These are phyloP conservation scores for Gigaspora rosea DNA, from an alignment of 192 early-diverging fungal species.

Conservation along the genomic window DNA sequence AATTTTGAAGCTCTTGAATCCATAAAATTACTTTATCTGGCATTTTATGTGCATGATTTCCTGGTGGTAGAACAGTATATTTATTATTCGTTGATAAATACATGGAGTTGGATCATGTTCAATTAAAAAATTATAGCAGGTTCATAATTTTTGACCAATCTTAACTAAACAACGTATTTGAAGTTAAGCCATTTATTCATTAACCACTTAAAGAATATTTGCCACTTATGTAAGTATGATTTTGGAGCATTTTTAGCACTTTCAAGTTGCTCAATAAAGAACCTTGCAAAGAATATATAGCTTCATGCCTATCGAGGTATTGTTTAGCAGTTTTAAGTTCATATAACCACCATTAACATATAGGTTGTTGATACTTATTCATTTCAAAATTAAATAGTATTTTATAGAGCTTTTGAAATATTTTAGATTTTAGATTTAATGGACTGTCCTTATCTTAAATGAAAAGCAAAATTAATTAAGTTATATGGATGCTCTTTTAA, in stretches of 20 bases:
- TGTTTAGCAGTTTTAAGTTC: too few relatives aligned
- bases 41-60: conserved; percentile 6
- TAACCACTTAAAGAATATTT: conserved; percentile 1
- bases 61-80: neutral
- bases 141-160: conserved; percentile 11
- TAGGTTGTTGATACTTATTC: too few relatives aligned
- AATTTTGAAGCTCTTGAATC: neutral
- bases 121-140: neutral
- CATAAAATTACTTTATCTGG: conserved; percentile 3
- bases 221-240: neutral
- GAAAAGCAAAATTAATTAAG: too few relatives aligned
- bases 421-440: too few relatives aligned
- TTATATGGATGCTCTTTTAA: too few relatives aligned
- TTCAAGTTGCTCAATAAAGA: too few relatives aligned
- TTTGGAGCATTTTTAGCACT: neutral
- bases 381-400: too few relatives aligned
- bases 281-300: too few relatives aligned
- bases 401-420: too few relatives aligned
- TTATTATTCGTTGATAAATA: neutral
- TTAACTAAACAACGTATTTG: conserved; percentile 2
- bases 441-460: too few relatives aligned
- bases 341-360: too few relatives aligned
- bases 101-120: neutral
- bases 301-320: too few relatives aligned
- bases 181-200: neutral